Evolutionary conservation across 306 rosid genomes (phyloP).

Genomic region (Malus sylvestris): DNA sequence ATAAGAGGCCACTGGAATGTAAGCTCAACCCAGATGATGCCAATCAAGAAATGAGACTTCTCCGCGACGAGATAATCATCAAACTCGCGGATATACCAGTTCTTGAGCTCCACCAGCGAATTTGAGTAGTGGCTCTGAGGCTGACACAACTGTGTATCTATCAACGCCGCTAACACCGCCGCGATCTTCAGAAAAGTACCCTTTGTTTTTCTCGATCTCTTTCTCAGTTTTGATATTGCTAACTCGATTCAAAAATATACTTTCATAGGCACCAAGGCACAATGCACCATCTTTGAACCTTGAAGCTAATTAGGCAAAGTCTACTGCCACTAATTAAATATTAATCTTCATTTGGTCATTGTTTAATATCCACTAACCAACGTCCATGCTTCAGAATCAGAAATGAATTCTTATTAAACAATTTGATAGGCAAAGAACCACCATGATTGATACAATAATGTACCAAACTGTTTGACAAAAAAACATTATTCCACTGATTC

Average conservation of each 20-base stretch:
- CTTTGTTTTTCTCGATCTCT: constrained; percentile 21
- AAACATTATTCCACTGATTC: neutral
- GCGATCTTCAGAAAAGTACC: constrained; percentile 38
- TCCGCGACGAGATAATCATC: constrained; percentile 50
- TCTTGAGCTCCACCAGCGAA: constrained; percentile 31
- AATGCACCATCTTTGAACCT: no score
- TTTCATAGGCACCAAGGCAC: no score
- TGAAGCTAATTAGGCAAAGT: no score
- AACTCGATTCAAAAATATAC: no score
- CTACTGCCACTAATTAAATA: no score
- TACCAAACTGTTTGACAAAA: no score
- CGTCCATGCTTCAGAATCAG: neutral
- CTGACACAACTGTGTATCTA: constrained; percentile 46
- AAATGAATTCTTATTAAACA: neutral
- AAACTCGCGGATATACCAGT: constrained; percentile 34
- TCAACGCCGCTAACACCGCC: constrained; percentile 36
- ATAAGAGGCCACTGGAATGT: constrained; percentile 74
- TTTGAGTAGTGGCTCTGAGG: constrained; percentile 43
- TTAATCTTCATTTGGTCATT: no score
- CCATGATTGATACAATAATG: no score
- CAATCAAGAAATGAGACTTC: constrained; percentile 59
- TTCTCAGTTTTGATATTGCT: neutral
- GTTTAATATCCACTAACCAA: no score
- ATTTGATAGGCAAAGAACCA: neutral
- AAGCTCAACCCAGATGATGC: constrained; percentile 60